These are phyloP conservation scores for Theileria parva DNA, from an alignment of 169 alveolate genomes.

Conservation along the genomic window DNA sequence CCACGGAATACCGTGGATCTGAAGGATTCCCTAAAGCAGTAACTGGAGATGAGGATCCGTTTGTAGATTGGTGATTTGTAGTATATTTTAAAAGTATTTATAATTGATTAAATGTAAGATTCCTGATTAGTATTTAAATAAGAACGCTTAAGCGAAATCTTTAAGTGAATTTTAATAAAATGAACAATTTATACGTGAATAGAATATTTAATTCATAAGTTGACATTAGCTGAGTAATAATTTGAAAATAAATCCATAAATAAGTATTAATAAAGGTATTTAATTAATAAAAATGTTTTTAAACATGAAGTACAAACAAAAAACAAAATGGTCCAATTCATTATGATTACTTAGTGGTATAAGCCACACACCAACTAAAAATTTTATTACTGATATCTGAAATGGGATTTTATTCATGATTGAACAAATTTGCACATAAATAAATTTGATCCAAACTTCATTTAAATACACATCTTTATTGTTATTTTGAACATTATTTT, in stretches of 20 bases:
- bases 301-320: background rate
- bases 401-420: background rate
- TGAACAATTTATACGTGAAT: background rate
- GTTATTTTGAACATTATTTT: background rate
- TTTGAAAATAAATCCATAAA: background rate
- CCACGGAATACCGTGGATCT: slow-evolving; percentile 45
- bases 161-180: background rate
- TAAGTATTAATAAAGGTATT: background rate
- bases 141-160: background rate
- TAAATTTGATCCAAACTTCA: background rate
- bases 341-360: background rate
- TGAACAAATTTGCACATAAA: background rate
- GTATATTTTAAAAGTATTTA: background rate
- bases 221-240: background rate
- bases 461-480: background rate
- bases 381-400: background rate
- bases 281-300: too few species aligned
- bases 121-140: background rate
- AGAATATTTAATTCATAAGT: too few species aligned
- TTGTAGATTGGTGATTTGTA: slow-evolving; percentile 75
- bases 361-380: background rate
- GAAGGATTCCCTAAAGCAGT: slow-evolving; percentile 46
- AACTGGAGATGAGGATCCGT: slow-evolving; percentile 70
- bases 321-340: background rate
- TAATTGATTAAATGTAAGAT: background rate